phyloP scores from a whole-genome alignment of 192 early-diverging fungal species.

The Backusella circina region DNA sequence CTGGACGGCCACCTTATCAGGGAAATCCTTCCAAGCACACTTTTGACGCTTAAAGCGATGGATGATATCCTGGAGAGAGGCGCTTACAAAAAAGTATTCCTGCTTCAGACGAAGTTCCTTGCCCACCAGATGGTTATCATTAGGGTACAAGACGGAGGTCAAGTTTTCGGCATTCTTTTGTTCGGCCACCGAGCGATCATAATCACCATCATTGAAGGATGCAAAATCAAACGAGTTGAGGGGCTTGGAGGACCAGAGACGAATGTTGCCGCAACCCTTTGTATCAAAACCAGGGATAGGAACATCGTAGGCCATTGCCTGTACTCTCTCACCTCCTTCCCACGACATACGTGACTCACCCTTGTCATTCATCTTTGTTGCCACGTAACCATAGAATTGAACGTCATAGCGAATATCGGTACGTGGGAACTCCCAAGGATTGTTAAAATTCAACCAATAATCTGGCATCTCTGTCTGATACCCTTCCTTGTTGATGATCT shows the following conservation, averaged over 20 bases:
- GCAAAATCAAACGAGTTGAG: slow-evolving; percentile 83
- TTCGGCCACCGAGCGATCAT: slow-evolving; percentile 87
- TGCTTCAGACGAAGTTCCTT: slow-evolving; percentile 97
- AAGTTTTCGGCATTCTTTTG: slow-evolving; percentile 92
- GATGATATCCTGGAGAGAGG: slow-evolving; percentile 83
- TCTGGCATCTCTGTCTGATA: slow-evolving; percentile 94
- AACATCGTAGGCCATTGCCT: slow-evolving; percentile 94
- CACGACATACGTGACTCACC: slow-evolving; percentile 66
- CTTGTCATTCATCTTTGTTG: slow-evolving; percentile 62
- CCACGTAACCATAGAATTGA: slow-evolving; percentile 86
- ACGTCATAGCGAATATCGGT: slow-evolving; percentile 91
- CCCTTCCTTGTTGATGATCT: slow-evolving; percentile 84
- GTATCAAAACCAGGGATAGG: slow-evolving; percentile 95
- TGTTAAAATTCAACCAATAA: slow-evolving; percentile 95
- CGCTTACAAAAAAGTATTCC: slow-evolving; percentile 95
- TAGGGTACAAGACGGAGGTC: slow-evolving; percentile 93
- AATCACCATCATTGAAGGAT: slow-evolving; percentile 87
- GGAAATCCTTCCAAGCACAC: slow-evolving; percentile 84
- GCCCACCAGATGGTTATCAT: slow-evolving; percentile 96
- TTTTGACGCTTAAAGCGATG: slow-evolving; percentile 90
- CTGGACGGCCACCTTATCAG: slow-evolving; percentile 92
- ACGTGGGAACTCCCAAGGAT: slow-evolving; percentile 96
- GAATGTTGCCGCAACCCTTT: slow-evolving; percentile 94
- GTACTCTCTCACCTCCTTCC: slow-evolving; percentile 83
- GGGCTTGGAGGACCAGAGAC: slow-evolving; percentile 95